A percentile compares a stretch with the other conserved stretches of the same genome.
Evolutionary conservation across 129 eudicot genomes (phyloP).

Genomic region (Pulicaria dysenterica): DNA sequence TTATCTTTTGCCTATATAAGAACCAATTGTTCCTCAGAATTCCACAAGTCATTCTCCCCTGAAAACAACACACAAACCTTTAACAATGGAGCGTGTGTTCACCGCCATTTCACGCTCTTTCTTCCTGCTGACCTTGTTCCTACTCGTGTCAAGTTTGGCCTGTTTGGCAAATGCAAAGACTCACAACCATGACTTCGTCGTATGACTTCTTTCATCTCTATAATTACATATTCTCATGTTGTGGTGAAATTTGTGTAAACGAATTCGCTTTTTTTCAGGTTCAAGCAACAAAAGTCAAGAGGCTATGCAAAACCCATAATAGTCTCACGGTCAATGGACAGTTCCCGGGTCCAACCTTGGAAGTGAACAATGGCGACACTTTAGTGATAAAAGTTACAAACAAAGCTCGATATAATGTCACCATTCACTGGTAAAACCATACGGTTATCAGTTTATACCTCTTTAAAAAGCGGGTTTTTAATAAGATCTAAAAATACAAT

Average conservation of each 20-base stretch:
- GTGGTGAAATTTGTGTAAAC: background rate
- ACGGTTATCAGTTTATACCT: background rate
- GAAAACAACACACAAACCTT: slow-evolving; percentile 7
- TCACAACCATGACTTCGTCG: slow-evolving; percentile 77
- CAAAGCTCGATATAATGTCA: slow-evolving; percentile 84
- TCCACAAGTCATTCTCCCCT: slow-evolving; percentile 31
- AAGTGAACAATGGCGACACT: slow-evolving; percentile 79
- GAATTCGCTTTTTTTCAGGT: slow-evolving; percentile 48
- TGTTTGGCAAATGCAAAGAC: slow-evolving; percentile 50
- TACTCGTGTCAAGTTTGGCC: slow-evolving; percentile 45
- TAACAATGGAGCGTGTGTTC: slow-evolving; percentile 35
- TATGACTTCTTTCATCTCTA: slow-evolving; percentile 34
- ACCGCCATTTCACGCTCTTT: slow-evolving; percentile 21
- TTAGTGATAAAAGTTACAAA: slow-evolving; percentile 75
- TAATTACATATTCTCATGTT: background rate
- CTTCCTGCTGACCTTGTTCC: slow-evolving; percentile 41
- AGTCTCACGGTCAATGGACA: slow-evolving; percentile 88
- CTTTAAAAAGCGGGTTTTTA: background rate
- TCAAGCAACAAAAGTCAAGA: slow-evolving; percentile 83
- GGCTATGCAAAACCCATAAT: slow-evolving; percentile 81
- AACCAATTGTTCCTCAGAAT: slow-evolving; percentile 26
- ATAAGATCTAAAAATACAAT: background rate
- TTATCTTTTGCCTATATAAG: slow-evolving; percentile 46
- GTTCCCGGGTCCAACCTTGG: slow-evolving; percentile 90
- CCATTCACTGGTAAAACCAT: slow-evolving; percentile 80